Evolutionary conservation across 192 early-diverging fungal genomes (phyloP), one percentile per base, ranked within the genome.

Genomic region (Helicostylum pulchrum): DNA sequence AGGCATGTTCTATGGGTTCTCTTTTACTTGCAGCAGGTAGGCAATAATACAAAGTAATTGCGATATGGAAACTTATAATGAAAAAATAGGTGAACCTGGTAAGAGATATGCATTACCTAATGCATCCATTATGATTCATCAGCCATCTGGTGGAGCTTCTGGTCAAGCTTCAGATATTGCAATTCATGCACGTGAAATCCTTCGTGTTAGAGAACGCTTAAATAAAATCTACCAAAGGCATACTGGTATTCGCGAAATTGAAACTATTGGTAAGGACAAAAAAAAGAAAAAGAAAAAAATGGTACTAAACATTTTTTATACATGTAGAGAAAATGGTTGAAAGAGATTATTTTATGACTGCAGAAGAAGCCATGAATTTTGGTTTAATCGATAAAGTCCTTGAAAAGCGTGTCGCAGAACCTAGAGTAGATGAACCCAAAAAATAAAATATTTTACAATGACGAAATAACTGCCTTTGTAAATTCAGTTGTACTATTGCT

Each of bases 1-100:
- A 99, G 77, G 95, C 97, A 3, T 96, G 94, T 65, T 96, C 94
- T 0, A 99, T 99, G 97, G 97, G 92, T 7, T 97, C 95, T 49
- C 79, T 99, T 53, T 80, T 99, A 11, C 71, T 99, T 53, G 81
- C 93, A 5, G 94, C 95, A 14, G 95, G 78, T 80, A 74, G 57
- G 20, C 42, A 2, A 48, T 20, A n/a, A 32, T 11, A 30, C 43
- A 43, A 44, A 31, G 36, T 15, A 47, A 45, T 43, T 44, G 6
- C 11, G 36, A 4, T 39, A 39, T 9, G 6, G 1, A 50, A 5
- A 52, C 23, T 42, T 52, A 57, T 43, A n/a, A 21, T 15, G 7
- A 46, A 43, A 12, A 31, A 51, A 31, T 61, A 78, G 77, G 97
- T 10, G 87, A 93, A 36, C 86, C 87, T 12, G 97, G 95, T 17